These are phyloP conservation scores for Auricularia heimuer DNA, from an alignment of 768 basidiomycete genomes.

Conservation along the genomic window DNA sequence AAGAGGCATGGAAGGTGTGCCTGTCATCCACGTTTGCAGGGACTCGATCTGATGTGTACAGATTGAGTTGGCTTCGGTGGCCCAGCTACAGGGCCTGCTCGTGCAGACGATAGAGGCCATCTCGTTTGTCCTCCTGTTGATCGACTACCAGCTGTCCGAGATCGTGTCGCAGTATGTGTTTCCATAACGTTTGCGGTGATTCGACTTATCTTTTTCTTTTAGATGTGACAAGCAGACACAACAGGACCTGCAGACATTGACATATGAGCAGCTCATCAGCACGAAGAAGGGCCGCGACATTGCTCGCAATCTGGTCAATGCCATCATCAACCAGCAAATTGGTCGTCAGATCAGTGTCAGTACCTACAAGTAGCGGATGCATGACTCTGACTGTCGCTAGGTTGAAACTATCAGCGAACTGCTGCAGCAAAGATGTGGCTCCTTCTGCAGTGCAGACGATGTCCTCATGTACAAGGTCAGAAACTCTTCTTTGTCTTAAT, in stretches of 20 bases:
- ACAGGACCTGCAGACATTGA: constrained; percentile 55
- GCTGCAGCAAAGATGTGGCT: constrained; percentile 87
- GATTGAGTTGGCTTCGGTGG: constrained; percentile 77
- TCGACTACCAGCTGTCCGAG: constrained; percentile 83
- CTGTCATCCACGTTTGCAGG: not conserved
- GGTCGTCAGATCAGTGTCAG: constrained; percentile 90
- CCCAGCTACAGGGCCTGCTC: constrained; percentile 64
- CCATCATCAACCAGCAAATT: constrained; percentile 96
- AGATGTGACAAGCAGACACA: constrained; percentile 72
- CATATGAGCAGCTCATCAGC: constrained; percentile 82
- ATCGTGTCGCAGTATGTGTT: constrained; percentile 64
- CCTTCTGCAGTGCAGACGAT: constrained; percentile 97
- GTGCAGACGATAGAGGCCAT: constrained; percentile 87
- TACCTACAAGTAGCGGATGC: constrained; percentile 2
- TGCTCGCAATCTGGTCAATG: constrained; percentile 84
- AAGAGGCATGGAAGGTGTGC: constrained; percentile 80
- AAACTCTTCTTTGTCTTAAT: no score
- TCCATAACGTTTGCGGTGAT: not conserved
- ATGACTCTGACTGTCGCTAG: constrained; percentile 29
- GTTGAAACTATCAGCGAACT: constrained; percentile 96
- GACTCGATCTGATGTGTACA: constrained; percentile 19
- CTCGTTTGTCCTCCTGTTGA: constrained; percentile 84
- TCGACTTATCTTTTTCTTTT: not conserved
- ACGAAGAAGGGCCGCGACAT: constrained; percentile 77
- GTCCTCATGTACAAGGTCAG: constrained; percentile 91